Base-by-base conservation (phyloP, 2,329 filamentous ascomycete species). In the Zasmidium cellare region DNA sequence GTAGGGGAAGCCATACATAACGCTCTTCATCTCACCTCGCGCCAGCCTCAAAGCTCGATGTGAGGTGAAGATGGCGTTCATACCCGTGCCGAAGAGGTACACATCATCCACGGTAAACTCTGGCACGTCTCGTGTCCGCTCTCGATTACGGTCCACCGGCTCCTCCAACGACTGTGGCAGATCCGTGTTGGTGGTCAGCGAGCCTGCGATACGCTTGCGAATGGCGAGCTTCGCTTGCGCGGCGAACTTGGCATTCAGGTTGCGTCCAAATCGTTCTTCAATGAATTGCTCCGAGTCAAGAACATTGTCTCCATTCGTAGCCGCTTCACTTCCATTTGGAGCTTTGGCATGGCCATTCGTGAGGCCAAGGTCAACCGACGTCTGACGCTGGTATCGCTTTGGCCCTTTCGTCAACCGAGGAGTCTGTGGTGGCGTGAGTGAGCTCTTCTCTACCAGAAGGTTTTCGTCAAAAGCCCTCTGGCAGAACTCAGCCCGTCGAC, bases 1-100 rank as follows among this genome's bases (percentile, higher is more conserved):
- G 67, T 99, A 99, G 0, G 94, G 92, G 67, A 99, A 99, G n/a
- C 94, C 94, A 69, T 91, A 97, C 69, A 89, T 92, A 70, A 99
- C 86, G 73, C 91, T 96, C 74, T 90, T 89, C 59, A 84, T 71
- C 7, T 81, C 77, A 2, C 86, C 86, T 38, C 87, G 84, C 0
- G 85, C 81, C 52, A 80, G 78, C 61, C 93, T 78, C 51, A 97
- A 78, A 46, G 84, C 85, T 50, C 88, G 86, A 72, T 99, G 94
- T 0, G 90, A 83, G 66, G 91, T 91, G 77, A 91, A 99, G 46
- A 99, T 97, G 52, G 93, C 87, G 69, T 91, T 97, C 92, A 99
- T 99, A 38, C 94, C 94, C 44, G 84, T 88, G 0, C 93, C 90
- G 65, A 89, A 93, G 0, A 99, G 82, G 69, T 91, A 96, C 35